Conservation (phyloP, 345 rosid genomes). For the Noccaea caerulescens region DNA sequence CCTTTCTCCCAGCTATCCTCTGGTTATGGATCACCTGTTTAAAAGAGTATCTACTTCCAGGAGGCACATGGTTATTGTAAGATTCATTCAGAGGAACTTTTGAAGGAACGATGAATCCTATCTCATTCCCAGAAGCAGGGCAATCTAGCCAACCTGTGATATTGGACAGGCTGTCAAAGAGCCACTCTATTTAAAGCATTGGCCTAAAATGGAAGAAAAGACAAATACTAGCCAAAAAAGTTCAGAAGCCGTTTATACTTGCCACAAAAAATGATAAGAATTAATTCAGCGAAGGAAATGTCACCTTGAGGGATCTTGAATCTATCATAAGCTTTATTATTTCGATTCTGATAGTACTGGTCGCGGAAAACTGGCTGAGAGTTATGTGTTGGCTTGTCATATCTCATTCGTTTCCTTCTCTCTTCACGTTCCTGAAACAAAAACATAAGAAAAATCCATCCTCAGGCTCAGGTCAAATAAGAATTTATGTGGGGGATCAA, state of each 20-base stretch:
- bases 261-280: background rate
- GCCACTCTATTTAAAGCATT: constrained; percentile 32
- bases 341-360: constrained; percentile 53
- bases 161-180: constrained; percentile 34
- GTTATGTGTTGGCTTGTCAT: constrained; percentile 56
- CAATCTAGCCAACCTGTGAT: constrained; percentile 93
- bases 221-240: constrained; percentile 19
- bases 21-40: constrained; percentile 84
- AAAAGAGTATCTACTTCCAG: constrained; percentile 96
- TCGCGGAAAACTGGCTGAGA: constrained; percentile 61
- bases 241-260: constrained; percentile 3
- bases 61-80: constrained; percentile 74
- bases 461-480: constrained; percentile 4
- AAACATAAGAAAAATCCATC: constrained; percentile 1
- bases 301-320: constrained; percentile 87
- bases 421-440: constrained; percentile 90
- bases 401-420: constrained; percentile 76
- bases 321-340: constrained; percentile 62
- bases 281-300: background rate
- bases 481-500: constrained; percentile 2
- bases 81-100: constrained; percentile 93
- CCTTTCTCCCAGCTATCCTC: constrained; percentile 80
- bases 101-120: constrained; percentile 76
- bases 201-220: constrained; percentile 13
- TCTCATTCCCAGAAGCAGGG: constrained; percentile 79